These are phyloP conservation scores for Globisporangium carolinianum DNA, from an alignment of 352 stramenopile genomes.

Conservation along the genomic window DNA sequence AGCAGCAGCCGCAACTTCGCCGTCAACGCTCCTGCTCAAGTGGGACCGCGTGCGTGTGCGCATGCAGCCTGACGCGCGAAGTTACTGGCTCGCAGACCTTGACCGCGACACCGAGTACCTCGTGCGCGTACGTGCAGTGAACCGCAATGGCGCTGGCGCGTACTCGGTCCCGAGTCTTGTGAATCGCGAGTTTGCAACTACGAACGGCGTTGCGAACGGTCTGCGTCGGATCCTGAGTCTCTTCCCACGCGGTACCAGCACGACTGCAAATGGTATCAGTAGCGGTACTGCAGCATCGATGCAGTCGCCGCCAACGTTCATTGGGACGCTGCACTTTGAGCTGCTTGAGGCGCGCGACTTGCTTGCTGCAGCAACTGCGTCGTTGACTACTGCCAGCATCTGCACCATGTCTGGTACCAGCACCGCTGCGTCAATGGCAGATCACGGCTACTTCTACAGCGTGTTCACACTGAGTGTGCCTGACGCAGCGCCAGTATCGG, in stretches of 20 bases:
- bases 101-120: constrained; percentile 55
- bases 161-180: constrained; percentile 40
- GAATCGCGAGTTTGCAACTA: constrained; percentile 38
- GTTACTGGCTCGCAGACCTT: constrained; percentile 52
- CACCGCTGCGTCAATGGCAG: constrained; percentile 3
- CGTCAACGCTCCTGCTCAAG: constrained; percentile 25
- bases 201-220: not conserved
- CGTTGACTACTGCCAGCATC: not conserved
- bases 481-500: not conserved
- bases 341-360: constrained; percentile 41
- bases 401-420: not conserved
- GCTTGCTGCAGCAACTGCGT: not conserved
- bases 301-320: constrained; percentile 30
- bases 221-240: constrained; percentile 7
- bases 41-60: constrained; percentile 43
- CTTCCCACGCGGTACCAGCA: constrained; percentile 9
- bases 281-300: not conserved
- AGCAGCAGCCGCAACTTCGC: constrained; percentile 3
- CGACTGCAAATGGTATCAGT: not conserved
- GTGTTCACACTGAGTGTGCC: constrained; percentile 23
- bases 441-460: constrained; percentile 18
- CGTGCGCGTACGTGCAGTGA: constrained; percentile 45
- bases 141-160: constrained; percentile 56
- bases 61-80: constrained; percentile 37
- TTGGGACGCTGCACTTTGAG: constrained; percentile 54